Evolutionary conservation across 1,284 basidiomycete genomes (phyloP), one percentile per base, ranked within the genome.

Genomic region (Ceratobasidium sp.): DNA sequence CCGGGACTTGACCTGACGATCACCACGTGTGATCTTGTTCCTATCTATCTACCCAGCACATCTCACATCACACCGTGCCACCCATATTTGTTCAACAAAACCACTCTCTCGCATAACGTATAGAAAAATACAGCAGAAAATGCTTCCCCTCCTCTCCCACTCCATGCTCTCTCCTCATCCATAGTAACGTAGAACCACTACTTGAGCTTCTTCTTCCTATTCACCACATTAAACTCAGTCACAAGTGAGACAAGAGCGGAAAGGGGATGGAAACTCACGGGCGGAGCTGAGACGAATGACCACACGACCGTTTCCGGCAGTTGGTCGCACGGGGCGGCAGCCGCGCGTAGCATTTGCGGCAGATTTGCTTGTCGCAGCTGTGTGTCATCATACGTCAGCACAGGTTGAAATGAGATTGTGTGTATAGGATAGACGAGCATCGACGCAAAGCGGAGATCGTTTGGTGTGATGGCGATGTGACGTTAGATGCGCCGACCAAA

Each of bases 331-430:
- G 96, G 78, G 97, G 97, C 83, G 97, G 97, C 83, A 99, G 97
- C 85, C 98, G 97, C 77, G 97, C 97, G 88, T 99, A 99, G 91
- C 98, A 99, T 89, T 99, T 99, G 87, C 97, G 97, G 92, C 97
- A 99, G 85, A 99, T 98, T 86, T 97, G 94, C 90, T 97, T 97
- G 88, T 97, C 95, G 86, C 95, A 97, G 88, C 80, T 81, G 56
- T 18, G 23, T n/a, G 51, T n/a, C 18, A 2, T 53, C 2, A 58
- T 40, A 13, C 40, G 39, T 71, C 40, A 71, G 53, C 33, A 33
- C 33, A 33, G 33, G 33, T 33, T 33, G 1, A 33, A 33, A 33
- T 33, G 33, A 33, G 33, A 33, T 33, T 33, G 33, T 33, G 33
- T 33, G 33, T 33, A 33, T 33, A 33, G 33, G 33, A 33, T 33